Conservation (phyloP, 2,329 filamentous ascomycete species). For the Pseudocercospora eumusae region DNA sequence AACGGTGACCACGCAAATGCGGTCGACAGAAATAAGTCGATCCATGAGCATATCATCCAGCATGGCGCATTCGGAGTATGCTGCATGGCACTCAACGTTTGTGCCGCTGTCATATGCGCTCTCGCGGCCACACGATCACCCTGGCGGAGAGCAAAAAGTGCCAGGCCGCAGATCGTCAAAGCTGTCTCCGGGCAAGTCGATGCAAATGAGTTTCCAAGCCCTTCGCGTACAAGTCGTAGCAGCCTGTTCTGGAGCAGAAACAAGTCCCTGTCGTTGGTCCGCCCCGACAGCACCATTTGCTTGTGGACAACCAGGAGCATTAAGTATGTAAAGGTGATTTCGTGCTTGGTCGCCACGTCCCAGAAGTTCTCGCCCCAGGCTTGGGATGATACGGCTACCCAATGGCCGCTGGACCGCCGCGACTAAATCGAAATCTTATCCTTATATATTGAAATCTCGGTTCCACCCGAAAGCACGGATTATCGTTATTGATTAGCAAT, state of each 20-base stretch:
- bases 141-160: slow-evolving; percentile 12
- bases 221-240: neutral
- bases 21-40: slow-evolving; percentile 2
- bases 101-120: slow-evolving; percentile 12
- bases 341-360: slow-evolving; percentile 1
- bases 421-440: no score
- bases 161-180: slow-evolving; percentile 10
- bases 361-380: slow-evolving; percentile 16
- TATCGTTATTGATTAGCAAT: no score
- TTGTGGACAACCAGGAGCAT: slow-evolving; percentile 15
- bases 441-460: no score
- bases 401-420: no score
- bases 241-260: slow-evolving; percentile 8
- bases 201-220: slow-evolving; percentile 6
- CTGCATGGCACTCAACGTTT: slow-evolving; percentile 4
- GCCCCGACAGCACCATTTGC: slow-evolving; percentile 8
- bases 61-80: neutral
- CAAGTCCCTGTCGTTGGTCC: neutral
- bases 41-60: slow-evolving; percentile 14
- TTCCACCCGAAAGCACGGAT: no score
- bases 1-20: slow-evolving; percentile 15
- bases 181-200: slow-evolving; percentile 6
- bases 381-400: slow-evolving; percentile 1
- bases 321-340: slow-evolving; percentile 7
- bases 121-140: slow-evolving; percentile 5